Base-by-base conservation (phyloP, 2,329 filamentous ascomycete genomes). In the Ceratocystis albifundus region DNA sequence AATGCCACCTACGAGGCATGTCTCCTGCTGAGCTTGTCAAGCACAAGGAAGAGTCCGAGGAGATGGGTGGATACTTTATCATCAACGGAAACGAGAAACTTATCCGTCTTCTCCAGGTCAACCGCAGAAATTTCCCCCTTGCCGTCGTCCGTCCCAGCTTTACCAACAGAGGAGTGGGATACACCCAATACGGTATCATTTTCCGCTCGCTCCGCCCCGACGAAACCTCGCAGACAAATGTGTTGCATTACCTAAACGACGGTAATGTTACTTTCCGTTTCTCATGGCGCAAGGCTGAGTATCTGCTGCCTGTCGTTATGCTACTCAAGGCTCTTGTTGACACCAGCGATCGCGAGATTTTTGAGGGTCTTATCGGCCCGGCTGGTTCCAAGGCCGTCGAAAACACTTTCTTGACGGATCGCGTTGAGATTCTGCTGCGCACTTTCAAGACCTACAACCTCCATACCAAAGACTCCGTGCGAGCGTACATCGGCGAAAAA, bases 21-120 rank as follows among this genome's bases (percentile, higher is more conserved):
- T 87, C 90, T 4, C 94, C 94, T 0, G 87, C 87, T 10, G 82
- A 88, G 72, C 82, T 99, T 17, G 90, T 97, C 36, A 82, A 88
- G 69, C 85, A 85, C 68, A 96, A 96, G 74, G 94, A 99, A 77
- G 94, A 99, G 76, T 89, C 92, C 0, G 94, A 99, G 76, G 94
- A 99, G 76, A 78, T 97, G 41, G 94, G 94, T 46, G 94, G 94
- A 57, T 99, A 97, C 76, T 99, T 97, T 74, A 86, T 99, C 72
- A 89, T 99, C 72, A 99, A 99, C 75, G 94, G 94, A 70, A 96
- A 92, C 73, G 94, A 99, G 76, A 97, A 96, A 79, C 84, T 97
- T 67, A 91, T 97, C 71, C 90, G 94, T 73, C 86, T 97, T 79
- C 81, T 99, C 69, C 87, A 96, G 70, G 84, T 97, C 69, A 90